Base-by-base conservation (phyloP, 2,329 filamentous ascomycete species). In the Hymenoscyphus fraxineus region DNA sequence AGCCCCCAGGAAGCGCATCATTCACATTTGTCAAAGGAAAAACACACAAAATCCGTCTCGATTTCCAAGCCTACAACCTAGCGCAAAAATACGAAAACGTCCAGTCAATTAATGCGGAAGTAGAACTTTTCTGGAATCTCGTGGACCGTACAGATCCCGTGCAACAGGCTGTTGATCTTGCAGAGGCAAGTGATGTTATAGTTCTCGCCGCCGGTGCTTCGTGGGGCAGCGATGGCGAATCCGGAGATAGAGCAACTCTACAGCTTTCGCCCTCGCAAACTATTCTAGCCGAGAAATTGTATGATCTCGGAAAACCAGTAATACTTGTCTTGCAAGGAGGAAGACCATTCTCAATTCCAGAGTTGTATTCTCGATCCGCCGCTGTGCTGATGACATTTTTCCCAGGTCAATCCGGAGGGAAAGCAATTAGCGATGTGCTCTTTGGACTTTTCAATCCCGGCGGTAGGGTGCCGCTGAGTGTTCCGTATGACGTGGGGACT, bases 171-270 rank as follows among this genome's bases (percentile, higher is more conserved):
- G 72, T 77, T 2, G 64, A 72, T 4, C 44, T 78, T 16, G 77
- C 79, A 2, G 64, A 68, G 9, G 69, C 74, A 2, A 73, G 78
- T 2, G 78, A 80, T 62, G 32, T 79, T 1, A 72, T 80, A 3
- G 64, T 81, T 13, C 73, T 81, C 12, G 73, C 78, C 0, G 71
- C 79, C 0, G 79, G 79, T 1, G 77, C 77, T 3, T 76, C 75
- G n/a, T 81, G 79, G 79, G 78, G 79, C 65, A 78, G 76, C 62
- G 79, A 81, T 62, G 79, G 78, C 47, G 79, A 81, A 69, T 73
- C 71, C 58, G 79, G 76, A 15, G 79, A 80, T 56, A 71, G 79
- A 15, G 77, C 74, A 2, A 78, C 75, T 0, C 69, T 81, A 0
- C 72, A 72, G 3, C 73, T 81, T 1, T 69, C 76, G 2, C 69